These are phyloP conservation scores for Phellopilus nigrolimitatus DNA, from an alignment of 1,284 basidiomycete species.

Conservation along the genomic window DNA sequence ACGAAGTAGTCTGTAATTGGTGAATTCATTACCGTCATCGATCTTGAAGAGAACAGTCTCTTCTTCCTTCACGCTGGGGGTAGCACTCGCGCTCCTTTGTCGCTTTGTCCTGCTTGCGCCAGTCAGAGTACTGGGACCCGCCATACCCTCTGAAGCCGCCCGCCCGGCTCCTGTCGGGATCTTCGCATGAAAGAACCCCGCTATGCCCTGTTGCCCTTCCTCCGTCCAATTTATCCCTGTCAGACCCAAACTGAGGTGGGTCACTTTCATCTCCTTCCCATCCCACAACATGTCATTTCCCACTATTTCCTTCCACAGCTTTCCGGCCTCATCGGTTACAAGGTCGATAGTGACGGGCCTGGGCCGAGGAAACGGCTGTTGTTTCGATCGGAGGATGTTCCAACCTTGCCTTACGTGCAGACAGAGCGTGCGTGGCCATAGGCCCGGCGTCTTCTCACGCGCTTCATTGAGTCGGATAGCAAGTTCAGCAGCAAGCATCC, in stretches of 20 bases:
- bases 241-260: conserved; percentile 75
- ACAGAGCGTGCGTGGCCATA: conserved; percentile 93
- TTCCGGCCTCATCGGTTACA: conserved; percentile 75
- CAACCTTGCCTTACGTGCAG: conserved; percentile 69
- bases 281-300: conserved; percentile 35
- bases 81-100: conserved; percentile 23
- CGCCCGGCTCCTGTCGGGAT: background rate
- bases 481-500: conserved; percentile 86
- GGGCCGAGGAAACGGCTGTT: conserved; percentile 79
- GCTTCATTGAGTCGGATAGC: conserved; percentile 82
- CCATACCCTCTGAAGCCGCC: conserved; percentile 6
- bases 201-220: conserved; percentile 80
- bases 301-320: conserved; percentile 84
- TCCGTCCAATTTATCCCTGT: conserved; percentile 79
- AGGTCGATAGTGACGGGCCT: conserved; percentile 65
- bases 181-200: conserved; percentile 65
- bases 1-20: conserved; percentile 3
- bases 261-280: conserved; percentile 57
- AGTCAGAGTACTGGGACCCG: conserved; percentile 12
- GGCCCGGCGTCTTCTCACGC: conserved; percentile 60
- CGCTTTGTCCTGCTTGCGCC: conserved; percentile 22
- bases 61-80: conserved; percentile 1
- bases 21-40: conserved; percentile 4
- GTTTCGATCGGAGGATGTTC: conserved; percentile 52
- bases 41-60: conserved; percentile 11